Conservation (phyloP, 164 flowering plant species). For the Stephania yunnanensis region DNA sequence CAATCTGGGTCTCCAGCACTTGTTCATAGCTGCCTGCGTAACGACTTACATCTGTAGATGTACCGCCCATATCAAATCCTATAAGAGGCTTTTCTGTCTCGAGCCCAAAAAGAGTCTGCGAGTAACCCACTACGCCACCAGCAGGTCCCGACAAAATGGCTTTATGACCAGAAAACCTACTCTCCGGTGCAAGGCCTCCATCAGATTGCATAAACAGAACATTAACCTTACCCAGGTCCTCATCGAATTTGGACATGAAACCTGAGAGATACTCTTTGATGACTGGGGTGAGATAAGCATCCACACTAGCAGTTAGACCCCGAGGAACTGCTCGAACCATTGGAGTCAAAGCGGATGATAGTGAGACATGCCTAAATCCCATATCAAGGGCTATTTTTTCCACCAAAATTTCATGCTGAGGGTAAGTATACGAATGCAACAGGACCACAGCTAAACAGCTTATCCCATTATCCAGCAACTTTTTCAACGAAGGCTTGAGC, state of each 20-base stretch:
- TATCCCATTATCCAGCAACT: constrained; percentile 64
- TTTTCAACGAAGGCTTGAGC: constrained; percentile 48
- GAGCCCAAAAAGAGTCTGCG: constrained; percentile 80
- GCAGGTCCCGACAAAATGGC: constrained; percentile 99
- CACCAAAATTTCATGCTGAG: constrained; percentile 68
- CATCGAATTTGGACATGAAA: constrained; percentile 85
- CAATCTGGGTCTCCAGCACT: constrained; percentile 87
- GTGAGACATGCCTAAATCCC: constrained; percentile 89
- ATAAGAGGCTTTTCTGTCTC: constrained; percentile 91
- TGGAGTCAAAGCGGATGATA: constrained; percentile 88
- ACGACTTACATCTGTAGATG: constrained; percentile 95
- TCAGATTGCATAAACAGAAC: constrained; percentile 98
- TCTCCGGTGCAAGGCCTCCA: constrained; percentile 97
- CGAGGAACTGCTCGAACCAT: constrained; percentile 99
- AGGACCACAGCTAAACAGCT: constrained; percentile 83
- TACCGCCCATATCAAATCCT: constrained; percentile 99
- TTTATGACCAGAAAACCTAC: constrained; percentile 94
- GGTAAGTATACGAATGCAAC: constrained; percentile 92
- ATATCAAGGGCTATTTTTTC: constrained; percentile 59
- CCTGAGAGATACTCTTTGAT: constrained; percentile 88
- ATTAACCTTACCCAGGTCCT: constrained; percentile 63
- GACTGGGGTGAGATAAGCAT: constrained; percentile 94
- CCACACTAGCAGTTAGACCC: constrained; percentile 95
- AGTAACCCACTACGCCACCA: constrained; percentile 98
- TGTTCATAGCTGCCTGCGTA: constrained; percentile 93